Percentiles rank a stretch among this genome's conserved stretches.
Conservation (phyloP, 2,329 filamentous ascomycete genomes). For the Exophiala bonariae region DNA sequence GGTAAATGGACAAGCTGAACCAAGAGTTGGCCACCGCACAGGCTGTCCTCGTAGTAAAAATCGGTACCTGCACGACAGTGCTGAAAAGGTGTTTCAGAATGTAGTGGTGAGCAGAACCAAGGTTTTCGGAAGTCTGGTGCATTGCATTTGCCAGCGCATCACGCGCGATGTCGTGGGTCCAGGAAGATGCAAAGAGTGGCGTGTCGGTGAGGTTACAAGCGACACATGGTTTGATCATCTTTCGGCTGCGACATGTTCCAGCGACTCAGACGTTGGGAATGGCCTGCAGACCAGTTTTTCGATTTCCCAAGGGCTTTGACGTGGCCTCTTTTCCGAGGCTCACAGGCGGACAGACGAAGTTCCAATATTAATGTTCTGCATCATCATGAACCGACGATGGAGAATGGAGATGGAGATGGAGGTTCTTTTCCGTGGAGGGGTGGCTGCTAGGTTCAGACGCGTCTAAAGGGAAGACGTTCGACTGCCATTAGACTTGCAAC, state of each 20-base stretch:
- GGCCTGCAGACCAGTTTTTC: slow-evolving; percentile 11
- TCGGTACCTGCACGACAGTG: slow-evolving; percentile 3
- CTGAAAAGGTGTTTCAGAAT: slow-evolving; percentile 10
- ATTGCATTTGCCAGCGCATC: slow-evolving; percentile 23
- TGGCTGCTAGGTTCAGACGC: too few species aligned
- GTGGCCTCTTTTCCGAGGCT: slow-evolving; percentile 20
- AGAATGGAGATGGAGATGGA: too few species aligned
- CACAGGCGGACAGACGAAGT: slow-evolving; percentile 5
- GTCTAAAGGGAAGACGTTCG: too few species aligned
- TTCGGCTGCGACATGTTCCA: slow-evolving; percentile 1
- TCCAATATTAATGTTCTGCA: slow-evolving; percentile 17
- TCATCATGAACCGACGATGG: slow-evolving; percentile 4
- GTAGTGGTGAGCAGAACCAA: slow-evolving; percentile 6
- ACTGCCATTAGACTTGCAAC: too few species aligned
- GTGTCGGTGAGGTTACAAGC: slow-evolving; percentile 21
- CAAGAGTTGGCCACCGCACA: too few species aligned
- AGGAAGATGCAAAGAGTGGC: slow-evolving; percentile 10
- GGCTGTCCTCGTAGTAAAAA: too few species aligned
- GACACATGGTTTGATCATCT: slow-evolving; percentile 23
- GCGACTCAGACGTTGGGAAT: background rate
- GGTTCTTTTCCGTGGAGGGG: too few species aligned
- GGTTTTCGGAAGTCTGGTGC: slow-evolving; percentile 13
- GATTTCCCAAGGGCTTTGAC: slow-evolving; percentile 13
- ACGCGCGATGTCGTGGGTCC: slow-evolving; percentile 20
- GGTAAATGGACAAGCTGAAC: too few species aligned